Percentiles rank a stretch among this genome's conserved stretches.
These are phyloP conservation scores for Annulohypoxylon maeteangense DNA, from an alignment of 495 filamentous ascomycete species.

Conservation along the genomic window DNA sequence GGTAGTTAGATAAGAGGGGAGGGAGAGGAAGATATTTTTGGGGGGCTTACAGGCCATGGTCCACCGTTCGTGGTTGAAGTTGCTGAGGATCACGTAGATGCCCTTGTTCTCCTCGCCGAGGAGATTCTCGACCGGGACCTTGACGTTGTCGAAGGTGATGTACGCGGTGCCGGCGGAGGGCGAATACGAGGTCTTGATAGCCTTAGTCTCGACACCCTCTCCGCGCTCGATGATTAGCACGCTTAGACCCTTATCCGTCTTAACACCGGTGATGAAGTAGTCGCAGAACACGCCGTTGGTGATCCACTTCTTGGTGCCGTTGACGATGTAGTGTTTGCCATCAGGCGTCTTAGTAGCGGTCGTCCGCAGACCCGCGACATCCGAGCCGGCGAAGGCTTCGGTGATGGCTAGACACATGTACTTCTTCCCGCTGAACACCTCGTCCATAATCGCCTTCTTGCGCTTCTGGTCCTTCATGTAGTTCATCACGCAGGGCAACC, in stretches of 20 bases:
- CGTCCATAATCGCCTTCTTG: conserved; percentile 71
- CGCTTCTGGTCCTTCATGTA: conserved; percentile 75
- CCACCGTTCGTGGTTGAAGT: conserved; percentile 86
- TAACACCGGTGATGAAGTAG: conserved; percentile 85
- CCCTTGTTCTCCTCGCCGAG: conserved; percentile 88
- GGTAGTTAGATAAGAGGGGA: not conserved
- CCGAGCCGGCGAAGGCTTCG: conserved; percentile 88
- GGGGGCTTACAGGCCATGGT: conserved; percentile 65
- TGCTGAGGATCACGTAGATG: conserved; percentile 86
- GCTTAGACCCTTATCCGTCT: conserved; percentile 82
- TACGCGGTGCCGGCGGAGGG: conserved; percentile 81
- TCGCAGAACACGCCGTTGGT: conserved; percentile 87
- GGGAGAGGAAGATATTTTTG: not conserved
- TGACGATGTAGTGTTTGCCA: conserved; percentile 86
- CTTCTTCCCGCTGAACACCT: conserved; percentile 83
- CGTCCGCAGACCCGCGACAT: conserved; percentile 84
- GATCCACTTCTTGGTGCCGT: conserved; percentile 95
- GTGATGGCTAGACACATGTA: conserved; percentile 90
- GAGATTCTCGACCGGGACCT: conserved; percentile 82
- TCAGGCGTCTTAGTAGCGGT: conserved; percentile 84
- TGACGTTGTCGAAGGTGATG: conserved; percentile 87
- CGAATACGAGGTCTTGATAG: conserved; percentile 90
- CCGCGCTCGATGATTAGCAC: conserved; percentile 80
- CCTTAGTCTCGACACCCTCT: conserved; percentile 75
- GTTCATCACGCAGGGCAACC: conserved; percentile 82